phyloP scores from a whole-genome alignment of 139 green algal genomes.

The Chlorella ohadii region DNA sequence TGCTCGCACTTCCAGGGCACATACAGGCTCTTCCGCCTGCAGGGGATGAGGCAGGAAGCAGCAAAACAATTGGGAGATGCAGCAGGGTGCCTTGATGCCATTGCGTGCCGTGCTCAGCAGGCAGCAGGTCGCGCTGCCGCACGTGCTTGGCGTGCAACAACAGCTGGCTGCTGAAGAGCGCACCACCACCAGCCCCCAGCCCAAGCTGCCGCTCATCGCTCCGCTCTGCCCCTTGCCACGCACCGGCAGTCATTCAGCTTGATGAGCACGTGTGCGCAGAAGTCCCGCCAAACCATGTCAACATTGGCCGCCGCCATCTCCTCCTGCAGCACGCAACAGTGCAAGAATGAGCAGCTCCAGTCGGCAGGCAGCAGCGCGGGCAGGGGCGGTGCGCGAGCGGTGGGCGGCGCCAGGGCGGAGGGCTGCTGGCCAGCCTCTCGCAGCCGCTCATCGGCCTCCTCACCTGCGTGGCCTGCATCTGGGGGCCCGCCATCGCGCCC shows the following conservation, averaged over 20 bases:
- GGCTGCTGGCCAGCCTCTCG: background rate
- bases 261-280: conserved; percentile 91
- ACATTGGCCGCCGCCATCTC: conserved; percentile 84
- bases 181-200: no score
- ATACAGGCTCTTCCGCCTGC: conserved; percentile 51
- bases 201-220: no score
- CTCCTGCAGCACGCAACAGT: conserved; percentile 62
- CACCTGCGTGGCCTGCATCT: conserved; percentile 24
- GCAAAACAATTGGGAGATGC: background rate
- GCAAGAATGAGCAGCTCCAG: background rate
- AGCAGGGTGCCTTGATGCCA: background rate
- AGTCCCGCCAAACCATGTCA: conserved; percentile 83
- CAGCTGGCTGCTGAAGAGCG: background rate
- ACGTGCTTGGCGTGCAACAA: no score
- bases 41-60: background rate
- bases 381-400: background rate
- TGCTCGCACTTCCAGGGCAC: conserved; percentile 85
- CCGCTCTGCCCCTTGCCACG: background rate
- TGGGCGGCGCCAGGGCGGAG: background rate
- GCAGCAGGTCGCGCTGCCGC: background rate
- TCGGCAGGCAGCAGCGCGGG: background rate
- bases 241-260: conserved; percentile 91
- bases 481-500: background rate
- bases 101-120: background rate
- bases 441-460: background rate